Percentiles rank a stretch among this genome's conserved stretches.
phyloP scores from a whole-genome alignment of 768 basidiomycete genomes.

The Collybiopsis luxurians region DNA sequence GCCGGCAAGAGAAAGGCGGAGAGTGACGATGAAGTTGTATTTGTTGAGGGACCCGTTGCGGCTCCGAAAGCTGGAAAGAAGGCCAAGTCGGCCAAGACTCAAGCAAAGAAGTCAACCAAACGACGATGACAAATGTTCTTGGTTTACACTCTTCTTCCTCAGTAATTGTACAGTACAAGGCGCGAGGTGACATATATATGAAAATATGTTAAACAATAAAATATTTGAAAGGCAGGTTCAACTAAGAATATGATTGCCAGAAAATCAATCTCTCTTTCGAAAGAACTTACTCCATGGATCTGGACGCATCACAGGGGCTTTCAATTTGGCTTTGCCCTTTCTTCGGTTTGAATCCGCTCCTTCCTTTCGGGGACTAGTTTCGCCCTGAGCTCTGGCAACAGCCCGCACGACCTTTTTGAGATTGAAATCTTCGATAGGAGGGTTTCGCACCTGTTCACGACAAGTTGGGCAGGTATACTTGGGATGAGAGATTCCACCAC shows the following conservation, averaged over 20 bases:
- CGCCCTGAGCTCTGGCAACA: constrained; percentile 48
- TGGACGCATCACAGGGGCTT: constrained; percentile 9
- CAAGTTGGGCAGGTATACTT: constrained; percentile 70
- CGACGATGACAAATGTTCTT: constrained; percentile 19
- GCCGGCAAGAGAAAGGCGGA: constrained; percentile 50
- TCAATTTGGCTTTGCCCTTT: constrained; percentile 21
- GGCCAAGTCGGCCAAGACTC: constrained; percentile 36
- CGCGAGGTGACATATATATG: no score
- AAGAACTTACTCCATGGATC: constrained; percentile 51
- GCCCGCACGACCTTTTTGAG: constrained; percentile 55
- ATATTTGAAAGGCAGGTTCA: neutral
- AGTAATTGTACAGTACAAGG: no score
- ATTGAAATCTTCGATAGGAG: constrained; percentile 59
- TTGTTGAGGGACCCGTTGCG: constrained; percentile 43
- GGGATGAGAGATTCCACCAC: constrained; percentile 32
- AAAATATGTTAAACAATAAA: no score
- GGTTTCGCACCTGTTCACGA: constrained; percentile 42
- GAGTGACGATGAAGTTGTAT: constrained; percentile 57
- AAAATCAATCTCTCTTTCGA: constrained; percentile 10
- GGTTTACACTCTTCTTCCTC: no score
- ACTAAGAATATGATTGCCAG: neutral
- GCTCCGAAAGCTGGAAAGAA: constrained; percentile 29
- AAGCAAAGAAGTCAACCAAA: constrained; percentile 36
- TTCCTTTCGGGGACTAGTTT: constrained; percentile 34
- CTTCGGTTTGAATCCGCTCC: constrained; percentile 9